Conservation (phyloP, 495 filamentous ascomycete species). For the Geoglossum glabrum region DNA sequence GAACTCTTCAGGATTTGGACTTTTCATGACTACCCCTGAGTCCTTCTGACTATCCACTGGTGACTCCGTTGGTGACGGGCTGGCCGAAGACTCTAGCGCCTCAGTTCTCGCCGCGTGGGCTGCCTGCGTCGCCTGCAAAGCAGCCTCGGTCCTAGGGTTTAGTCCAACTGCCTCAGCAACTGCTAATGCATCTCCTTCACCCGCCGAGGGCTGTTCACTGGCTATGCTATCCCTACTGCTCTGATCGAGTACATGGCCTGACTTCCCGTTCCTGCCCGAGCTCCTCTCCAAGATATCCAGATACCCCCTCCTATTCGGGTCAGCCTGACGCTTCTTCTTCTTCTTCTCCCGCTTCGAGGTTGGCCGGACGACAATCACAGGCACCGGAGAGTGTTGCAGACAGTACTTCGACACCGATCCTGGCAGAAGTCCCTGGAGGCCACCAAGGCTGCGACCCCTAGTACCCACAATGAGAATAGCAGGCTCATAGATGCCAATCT, state of each 20-base stretch:
- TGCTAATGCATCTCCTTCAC: slow-evolving; percentile 16
- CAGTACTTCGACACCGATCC: slow-evolving; percentile 95
- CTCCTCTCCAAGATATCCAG: slow-evolving; percentile 51
- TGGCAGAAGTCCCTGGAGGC: slow-evolving; percentile 74
- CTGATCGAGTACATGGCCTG: slow-evolving; percentile 11
- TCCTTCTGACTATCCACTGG: slow-evolving; percentile 15
- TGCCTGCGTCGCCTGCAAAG: not conserved
- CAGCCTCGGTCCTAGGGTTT: slow-evolving; percentile 3
- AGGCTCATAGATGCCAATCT: slow-evolving; percentile 91
- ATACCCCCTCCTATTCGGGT: slow-evolving; percentile 64
- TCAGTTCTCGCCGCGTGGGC: not conserved
- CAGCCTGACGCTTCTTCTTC: slow-evolving; percentile 66
- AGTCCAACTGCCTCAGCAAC: slow-evolving; percentile 18
- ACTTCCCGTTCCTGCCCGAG: slow-evolving; percentile 11
- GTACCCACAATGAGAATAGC: slow-evolving; percentile 93
- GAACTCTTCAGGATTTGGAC: slow-evolving; percentile 13
- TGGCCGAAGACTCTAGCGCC: not conserved
- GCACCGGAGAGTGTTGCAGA: slow-evolving; percentile 84
- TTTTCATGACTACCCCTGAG: slow-evolving; percentile 17
- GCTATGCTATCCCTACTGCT: slow-evolving; percentile 8
- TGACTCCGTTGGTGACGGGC: not conserved
- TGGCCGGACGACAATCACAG: slow-evolving; percentile 90
- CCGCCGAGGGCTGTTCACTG: slow-evolving; percentile 2
- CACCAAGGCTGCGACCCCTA: slow-evolving; percentile 64
- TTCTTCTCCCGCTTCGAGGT: slow-evolving; percentile 80